These are phyloP conservation scores for Gracilaria caudata DNA, from an alignment of 23 red algal genomes.

Conservation along the genomic window DNA sequence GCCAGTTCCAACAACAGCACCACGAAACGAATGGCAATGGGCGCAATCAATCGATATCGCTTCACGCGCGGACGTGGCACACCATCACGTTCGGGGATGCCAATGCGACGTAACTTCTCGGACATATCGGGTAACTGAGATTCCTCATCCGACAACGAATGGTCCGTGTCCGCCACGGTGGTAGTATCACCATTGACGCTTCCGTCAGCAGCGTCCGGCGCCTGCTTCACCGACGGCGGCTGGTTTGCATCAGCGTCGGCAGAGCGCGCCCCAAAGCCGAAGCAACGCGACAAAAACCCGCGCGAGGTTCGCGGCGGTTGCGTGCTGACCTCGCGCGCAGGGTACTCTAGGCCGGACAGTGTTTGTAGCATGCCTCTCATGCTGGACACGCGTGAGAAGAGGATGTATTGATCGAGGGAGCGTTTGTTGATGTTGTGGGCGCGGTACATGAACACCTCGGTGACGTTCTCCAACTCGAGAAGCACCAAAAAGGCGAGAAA, in stretches of 20 bases:
- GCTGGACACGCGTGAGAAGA: slow-evolving; percentile 5
- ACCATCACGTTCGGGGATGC: neutral
- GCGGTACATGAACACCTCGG: slow-evolving; percentile 8
- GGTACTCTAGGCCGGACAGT: neutral
- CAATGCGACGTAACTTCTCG: neutral
- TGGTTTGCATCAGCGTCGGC: no score
- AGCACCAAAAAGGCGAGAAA: neutral
- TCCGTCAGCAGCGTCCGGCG: no score
- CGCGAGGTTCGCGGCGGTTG: neutral
- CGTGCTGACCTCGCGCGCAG: neutral
- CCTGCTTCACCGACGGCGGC: neutral
- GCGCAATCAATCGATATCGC: neutral
- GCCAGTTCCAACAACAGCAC: neutral
- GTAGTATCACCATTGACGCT: no score
- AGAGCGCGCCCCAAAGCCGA: neutral
- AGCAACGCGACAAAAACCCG: neutral
- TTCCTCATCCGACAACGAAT: neutral
- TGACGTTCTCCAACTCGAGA: slow-evolving; percentile 14
- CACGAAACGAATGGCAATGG: neutral
- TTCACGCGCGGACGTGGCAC: neutral
- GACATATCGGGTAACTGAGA: neutral
- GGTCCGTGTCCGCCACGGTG: no score
- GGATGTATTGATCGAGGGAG: neutral
- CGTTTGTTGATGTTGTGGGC: neutral
- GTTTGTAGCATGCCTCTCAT: neutral